Evolutionary conservation across 2,329 filamentous ascomycete genomes (phyloP).

Genomic region (Paecilomyces formosus): DNA sequence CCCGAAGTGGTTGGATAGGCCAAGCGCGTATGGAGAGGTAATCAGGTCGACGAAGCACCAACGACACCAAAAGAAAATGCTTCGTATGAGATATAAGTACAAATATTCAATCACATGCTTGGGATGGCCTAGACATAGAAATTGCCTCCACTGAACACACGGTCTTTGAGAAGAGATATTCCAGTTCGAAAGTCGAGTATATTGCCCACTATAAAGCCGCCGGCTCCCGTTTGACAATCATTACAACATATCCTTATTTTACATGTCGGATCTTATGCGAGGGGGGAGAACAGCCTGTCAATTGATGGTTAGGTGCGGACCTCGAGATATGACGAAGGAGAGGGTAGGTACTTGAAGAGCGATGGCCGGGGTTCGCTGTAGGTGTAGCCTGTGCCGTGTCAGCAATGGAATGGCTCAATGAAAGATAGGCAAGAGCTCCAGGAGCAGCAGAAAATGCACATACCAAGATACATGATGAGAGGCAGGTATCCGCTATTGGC

Average conservation of each 20-base stretch:
- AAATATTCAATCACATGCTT: background rate
- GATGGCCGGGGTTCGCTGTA: slow-evolving; percentile 86
- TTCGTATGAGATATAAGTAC: background rate
- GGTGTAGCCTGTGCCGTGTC: slow-evolving; percentile 64
- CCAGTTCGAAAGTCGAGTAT: background rate
- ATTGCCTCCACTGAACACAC: background rate
- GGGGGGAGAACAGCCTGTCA: slow-evolving; percentile 34
- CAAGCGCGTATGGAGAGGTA: background rate
- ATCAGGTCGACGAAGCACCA: background rate
- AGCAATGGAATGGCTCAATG: slow-evolving; percentile 11
- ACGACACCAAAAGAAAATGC: background rate
- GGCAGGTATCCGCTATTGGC: slow-evolving; percentile 78
- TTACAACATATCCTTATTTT: slow-evolving; percentile 1
- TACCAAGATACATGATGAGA: slow-evolving; percentile 93
- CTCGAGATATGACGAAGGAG: slow-evolving; percentile 15
- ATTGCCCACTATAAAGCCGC: background rate
- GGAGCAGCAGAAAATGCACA: slow-evolving; percentile 40
- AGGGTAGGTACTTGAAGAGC: slow-evolving; percentile 54
- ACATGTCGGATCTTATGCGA: slow-evolving; percentile 23
- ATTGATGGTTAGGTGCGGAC: slow-evolving; percentile 8
- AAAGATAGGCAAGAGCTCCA: slow-evolving; percentile 3
- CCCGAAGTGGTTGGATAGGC: background rate
- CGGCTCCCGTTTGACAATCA: background rate
- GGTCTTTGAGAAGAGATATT: background rate
- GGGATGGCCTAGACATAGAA: background rate